Base-by-base conservation (phyloP, 2,329 filamentous ascomycete genomes). In the Colletotrichum godetiae region DNA sequence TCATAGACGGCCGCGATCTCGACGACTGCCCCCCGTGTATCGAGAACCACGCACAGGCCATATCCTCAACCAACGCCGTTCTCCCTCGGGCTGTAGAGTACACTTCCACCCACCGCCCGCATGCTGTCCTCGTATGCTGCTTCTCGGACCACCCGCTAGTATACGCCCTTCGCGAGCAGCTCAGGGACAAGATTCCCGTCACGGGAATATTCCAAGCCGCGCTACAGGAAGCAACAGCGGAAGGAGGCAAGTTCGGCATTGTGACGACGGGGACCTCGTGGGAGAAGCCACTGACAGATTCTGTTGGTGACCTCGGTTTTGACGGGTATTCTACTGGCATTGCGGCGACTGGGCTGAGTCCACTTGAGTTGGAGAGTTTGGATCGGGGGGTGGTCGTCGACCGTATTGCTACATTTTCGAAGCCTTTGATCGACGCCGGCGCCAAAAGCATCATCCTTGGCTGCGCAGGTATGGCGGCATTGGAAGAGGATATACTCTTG, bases 61-160 rank as follows among this genome's bases (percentile, higher is more conserved):
- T 58, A 1, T 11, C 27, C 10, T 72, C 71, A 2, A 61, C 71
- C 0, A 49, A 31, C 12, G 61, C 61, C 8, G 11, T 73, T 1
- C 35, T 73, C 2, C 71, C 71, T 1, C 35, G 71, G 5, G 56
- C 61, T 2, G n/a, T 62, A 15, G 56, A 61, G 12, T 24, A 67
- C 68, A 27, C 72, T 27, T 24, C 19, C 37, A 57, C 61, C 3
- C 56, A 66, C n/a, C 2, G 13, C 13, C 24, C 33, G 5, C 60
- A 73, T 22, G 71, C 29, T 19, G 67, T 73, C 13, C 56, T 73
- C 6, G 57, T 73, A 19, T 73, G 71, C 37, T 73, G 71, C n/a
- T 73, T 73, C 49, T 73, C 71, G 3, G 61, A 73, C 3, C 71
- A 73, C 6, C 67, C 71, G 2, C 67, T 73, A 12, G 67, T 73